phyloP scores from a whole-genome alignment of 495 filamentous ascomycete species.

The Lepraria neglecta region DNA sequence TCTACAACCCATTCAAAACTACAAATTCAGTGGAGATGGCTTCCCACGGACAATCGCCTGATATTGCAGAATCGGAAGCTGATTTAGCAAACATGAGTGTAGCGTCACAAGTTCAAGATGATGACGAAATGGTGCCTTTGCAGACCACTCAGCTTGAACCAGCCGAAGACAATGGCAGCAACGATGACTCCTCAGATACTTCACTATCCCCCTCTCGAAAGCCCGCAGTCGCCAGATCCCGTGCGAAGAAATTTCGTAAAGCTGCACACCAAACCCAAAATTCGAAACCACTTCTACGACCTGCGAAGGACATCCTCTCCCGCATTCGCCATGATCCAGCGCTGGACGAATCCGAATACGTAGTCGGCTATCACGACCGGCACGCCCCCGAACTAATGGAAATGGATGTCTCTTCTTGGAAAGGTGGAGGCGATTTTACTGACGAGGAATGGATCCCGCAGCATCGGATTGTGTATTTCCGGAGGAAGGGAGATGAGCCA shows the following conservation, averaged over 20 bases:
- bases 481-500: constrained; percentile 39
- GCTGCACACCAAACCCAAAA: constrained; percentile 9
- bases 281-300: constrained; percentile 22
- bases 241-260: constrained; percentile 22
- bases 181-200: constrained; percentile 9
- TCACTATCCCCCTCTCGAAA: constrained; percentile 5
- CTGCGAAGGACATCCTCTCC: constrained; percentile 56
- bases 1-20: not conserved
- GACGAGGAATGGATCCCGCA: constrained; percentile 82
- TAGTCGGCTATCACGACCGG: constrained; percentile 71
- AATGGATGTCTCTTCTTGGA: constrained; percentile 59
- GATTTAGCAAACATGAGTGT: not conserved
- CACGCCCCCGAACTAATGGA: constrained; percentile 48
- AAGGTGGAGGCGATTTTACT: constrained; percentile 66
- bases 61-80: too few relatives aligned
- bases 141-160: not conserved
- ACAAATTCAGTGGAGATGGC: not conserved
- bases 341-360: constrained; percentile 55
- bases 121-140: constrained; percentile 13
- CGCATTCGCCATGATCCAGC: constrained; percentile 65
- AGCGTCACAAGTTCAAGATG: not conserved
- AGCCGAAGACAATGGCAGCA: constrained; percentile 5
- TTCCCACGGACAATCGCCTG: not conserved
- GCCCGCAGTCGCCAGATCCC: constrained; percentile 12
- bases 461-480: constrained; percentile 71